Evolutionary conservation across 345 rosid genomes (phyloP), one percentile per base, ranked within the genome.

Genomic region (Citrus trifoliata): DNA sequence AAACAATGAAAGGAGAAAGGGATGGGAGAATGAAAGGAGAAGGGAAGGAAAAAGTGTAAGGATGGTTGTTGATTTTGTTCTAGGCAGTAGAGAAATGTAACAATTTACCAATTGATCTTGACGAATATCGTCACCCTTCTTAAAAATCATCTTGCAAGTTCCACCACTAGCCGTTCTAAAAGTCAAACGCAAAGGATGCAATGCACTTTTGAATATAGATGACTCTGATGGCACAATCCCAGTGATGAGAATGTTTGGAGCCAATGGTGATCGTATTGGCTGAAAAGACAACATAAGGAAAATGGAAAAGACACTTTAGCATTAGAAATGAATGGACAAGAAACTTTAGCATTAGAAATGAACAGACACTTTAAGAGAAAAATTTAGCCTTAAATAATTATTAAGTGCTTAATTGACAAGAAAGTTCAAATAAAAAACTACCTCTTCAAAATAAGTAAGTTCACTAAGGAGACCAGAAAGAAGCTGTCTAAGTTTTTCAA

Each of bases 51-150:
- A n/a, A 35, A 25, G 40, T 48, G 7, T 60, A 14, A 32, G 13
- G 40, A 18, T 35, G 67, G 46, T 27, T 48, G 48, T 35, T 46
- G 51, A 80, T 28, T 75, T 75, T 66, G 56, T 46, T 53, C 27
- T 18, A 63, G 38, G 71, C 85, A 80, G 9, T 32, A 77, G 46
- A 71, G 30, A 73, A 35, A 22, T 63, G 22, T 48, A 74, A 64
- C 55, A 75, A 48, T 64, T 79, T 88, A 96, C 99, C 97, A 96
- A 86, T 86, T 96, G 99, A 82, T 96, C 99, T 88, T 96, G 99
- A 67, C 98, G 91, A 83, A 96, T 89, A 84, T 96, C 98, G 84
- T 96, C 99, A 80, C 99, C 99, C 92, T 94, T 94, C 89, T 94
- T 93, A 81, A 96, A 96, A 73, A 96, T 94, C 70, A 96, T 74